Percentiles rank a stretch among this genome's conserved stretches.
Conservation (phyloP, 176 grass and related monocot genomes). For the Oryza rufipogon region DNA sequence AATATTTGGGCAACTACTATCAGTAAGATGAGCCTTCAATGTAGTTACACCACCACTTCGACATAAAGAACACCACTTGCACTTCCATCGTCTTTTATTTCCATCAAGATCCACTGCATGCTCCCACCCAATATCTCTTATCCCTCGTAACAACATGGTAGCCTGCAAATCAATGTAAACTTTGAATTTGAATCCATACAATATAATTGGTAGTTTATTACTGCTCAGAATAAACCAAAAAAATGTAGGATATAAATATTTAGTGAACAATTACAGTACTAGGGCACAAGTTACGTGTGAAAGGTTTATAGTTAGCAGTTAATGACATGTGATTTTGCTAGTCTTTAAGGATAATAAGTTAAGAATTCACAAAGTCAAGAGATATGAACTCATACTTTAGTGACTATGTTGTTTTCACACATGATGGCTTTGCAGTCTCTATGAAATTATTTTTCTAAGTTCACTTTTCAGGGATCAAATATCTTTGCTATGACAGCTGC, state of each 20-base stretch:
- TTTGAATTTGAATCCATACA: slow-evolving; percentile 3
- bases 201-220: slow-evolving; percentile 27
- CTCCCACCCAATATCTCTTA: slow-evolving; percentile 58
- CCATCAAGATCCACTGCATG: slow-evolving; percentile 63
- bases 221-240: slow-evolving; percentile 18
- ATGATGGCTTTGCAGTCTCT: not conserved
- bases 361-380: slow-evolving; percentile 12
- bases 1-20: slow-evolving; percentile 49
- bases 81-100: slow-evolving; percentile 61
- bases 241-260: slow-evolving; percentile 8
- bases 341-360: slow-evolving; percentile 32
- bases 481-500: not conserved
- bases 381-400: slow-evolving; percentile 12
- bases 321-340: slow-evolving; percentile 19
- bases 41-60: slow-evolving; percentile 66
- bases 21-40: slow-evolving; percentile 63
- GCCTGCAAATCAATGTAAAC: slow-evolving; percentile 44
- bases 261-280: not conserved
- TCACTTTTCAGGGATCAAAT: not conserved
- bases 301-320: slow-evolving; percentile 10
- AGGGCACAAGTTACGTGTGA: not conserved
- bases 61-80: slow-evolving; percentile 56
- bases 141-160: slow-evolving; percentile 37
- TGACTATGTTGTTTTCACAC: slow-evolving; percentile 17
- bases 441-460: not conserved